phyloP scores from a whole-genome alignment of 768 basidiomycete genomes.

The Suillus subluteus region DNA sequence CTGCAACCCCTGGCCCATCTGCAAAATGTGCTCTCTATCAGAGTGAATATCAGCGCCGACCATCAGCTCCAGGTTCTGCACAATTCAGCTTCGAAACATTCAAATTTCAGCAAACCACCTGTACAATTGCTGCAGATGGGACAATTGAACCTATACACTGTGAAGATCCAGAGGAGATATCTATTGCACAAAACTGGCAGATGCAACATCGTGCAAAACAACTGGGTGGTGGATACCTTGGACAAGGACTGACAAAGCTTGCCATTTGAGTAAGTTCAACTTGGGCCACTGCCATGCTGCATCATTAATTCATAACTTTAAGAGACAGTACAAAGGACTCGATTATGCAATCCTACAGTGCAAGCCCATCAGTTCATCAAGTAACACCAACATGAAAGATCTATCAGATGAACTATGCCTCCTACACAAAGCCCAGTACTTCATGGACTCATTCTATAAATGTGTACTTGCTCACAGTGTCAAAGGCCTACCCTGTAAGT shows the following conservation, averaged over 20 bases:
- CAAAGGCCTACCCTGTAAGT: too few species aligned
- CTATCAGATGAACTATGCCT: neutral
- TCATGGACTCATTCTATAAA: neutral
- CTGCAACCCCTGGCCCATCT: neutral
- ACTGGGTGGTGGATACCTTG: neutral
- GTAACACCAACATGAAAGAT: neutral
- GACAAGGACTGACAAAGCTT: neutral
- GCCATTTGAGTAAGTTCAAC: neutral
- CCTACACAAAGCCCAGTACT: neutral
- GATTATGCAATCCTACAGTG: too few species aligned
- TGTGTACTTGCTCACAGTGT: neutral
- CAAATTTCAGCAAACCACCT: neutral
- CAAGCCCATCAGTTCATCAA: neutral
- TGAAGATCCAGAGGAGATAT: neutral
- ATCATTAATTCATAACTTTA: too few species aligned
- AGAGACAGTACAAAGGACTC: too few species aligned
- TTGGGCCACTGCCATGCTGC: too few species aligned
- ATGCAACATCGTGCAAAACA: neutral
- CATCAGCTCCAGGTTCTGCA: neutral
- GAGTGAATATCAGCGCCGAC: neutral
- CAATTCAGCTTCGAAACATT: neutral
- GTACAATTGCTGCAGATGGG: neutral
- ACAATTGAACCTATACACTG: neutral
- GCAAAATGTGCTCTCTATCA: neutral
- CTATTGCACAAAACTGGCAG: neutral